These are phyloP conservation scores for Talaromyces rugulosus DNA, from an alignment of 2,329 filamentous ascomycete genomes.

Conservation along the genomic window DNA sequence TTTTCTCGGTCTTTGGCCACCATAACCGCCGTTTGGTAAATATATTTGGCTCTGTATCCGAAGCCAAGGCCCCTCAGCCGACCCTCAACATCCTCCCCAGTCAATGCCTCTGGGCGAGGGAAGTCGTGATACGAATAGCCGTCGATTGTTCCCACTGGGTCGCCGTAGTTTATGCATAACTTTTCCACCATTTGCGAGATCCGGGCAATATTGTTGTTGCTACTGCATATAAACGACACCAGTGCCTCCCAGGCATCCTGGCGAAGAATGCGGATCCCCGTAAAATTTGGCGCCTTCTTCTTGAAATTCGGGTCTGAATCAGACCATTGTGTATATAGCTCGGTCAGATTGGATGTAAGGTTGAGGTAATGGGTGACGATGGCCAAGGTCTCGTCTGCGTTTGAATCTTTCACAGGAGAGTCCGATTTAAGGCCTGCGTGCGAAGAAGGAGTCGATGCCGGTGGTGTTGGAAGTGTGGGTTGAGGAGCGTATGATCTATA, in stretches of 20 bases:
- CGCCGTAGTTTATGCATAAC: conserved; percentile 80
- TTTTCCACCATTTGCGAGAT: conserved; percentile 98
- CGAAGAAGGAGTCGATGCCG: conserved; percentile 34
- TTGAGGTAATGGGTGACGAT: conserved; percentile 85
- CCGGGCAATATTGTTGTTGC: conserved; percentile 94
- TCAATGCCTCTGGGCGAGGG: conserved; percentile 70
- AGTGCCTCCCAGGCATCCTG: conserved; percentile 97
- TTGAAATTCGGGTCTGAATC: conserved; percentile 80
- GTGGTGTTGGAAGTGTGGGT: conserved; percentile 21
- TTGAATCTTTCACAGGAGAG: conserved; percentile 20
- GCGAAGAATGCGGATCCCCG: conserved; percentile 83
- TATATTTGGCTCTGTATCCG: conserved; percentile 90
- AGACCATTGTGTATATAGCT: conserved; percentile 85
- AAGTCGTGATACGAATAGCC: conserved; percentile 81
- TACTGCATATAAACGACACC: conserved; percentile 94
- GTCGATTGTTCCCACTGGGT: conserved; percentile 66
- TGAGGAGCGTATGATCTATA: conserved; percentile 66
- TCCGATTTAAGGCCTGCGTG: conserved; percentile 28
- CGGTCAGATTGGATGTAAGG: conserved; percentile 67
- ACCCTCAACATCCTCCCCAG: conserved; percentile 68
- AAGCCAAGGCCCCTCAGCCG: conserved; percentile 82
- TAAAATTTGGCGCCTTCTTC: conserved; percentile 79
- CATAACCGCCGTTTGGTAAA: conserved; percentile 76
- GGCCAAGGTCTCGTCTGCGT: conserved; percentile 63
- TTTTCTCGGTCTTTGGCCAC: conserved; percentile 63